Conservation (phyloP, 768 basidiomycete species). For the Amanita phalloides region DNA sequence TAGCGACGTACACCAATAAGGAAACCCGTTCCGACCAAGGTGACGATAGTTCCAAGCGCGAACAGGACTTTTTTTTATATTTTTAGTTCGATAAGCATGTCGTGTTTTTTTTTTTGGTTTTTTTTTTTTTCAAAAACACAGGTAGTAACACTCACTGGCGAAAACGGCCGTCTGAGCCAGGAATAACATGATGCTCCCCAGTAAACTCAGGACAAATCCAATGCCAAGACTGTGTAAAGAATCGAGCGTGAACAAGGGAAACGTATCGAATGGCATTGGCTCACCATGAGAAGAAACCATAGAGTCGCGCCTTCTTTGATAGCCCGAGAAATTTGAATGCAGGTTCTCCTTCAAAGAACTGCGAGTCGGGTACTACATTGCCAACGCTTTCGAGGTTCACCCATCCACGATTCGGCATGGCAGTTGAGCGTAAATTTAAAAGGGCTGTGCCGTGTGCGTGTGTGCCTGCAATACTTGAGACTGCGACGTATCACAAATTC, state of each 20-base stretch:
- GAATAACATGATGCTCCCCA: slow-evolving; percentile 73
- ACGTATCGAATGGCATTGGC: slow-evolving; percentile 12
- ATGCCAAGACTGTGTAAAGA: slow-evolving; percentile 41
- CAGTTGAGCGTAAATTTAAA: background rate
- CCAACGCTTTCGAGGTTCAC: slow-evolving; percentile 70
- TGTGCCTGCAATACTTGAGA: background rate
- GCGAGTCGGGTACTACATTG: slow-evolving; percentile 58
- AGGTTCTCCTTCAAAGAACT: slow-evolving; percentile 83
- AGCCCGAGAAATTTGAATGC: slow-evolving; percentile 76
- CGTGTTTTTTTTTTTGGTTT: no score
- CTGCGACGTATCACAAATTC: background rate
- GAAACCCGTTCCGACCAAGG: slow-evolving; percentile 84
- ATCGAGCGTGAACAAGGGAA: background rate
- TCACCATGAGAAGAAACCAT: slow-evolving; percentile 81
- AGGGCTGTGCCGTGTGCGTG: slow-evolving; percentile 23
- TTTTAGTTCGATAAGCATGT: background rate
- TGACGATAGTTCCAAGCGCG: slow-evolving; percentile 70
- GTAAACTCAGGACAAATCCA: slow-evolving; percentile 72
- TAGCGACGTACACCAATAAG: slow-evolving; percentile 64
- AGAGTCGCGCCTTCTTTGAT: slow-evolving; percentile 70
- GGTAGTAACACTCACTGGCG: slow-evolving; percentile 42
- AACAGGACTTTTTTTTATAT: slow-evolving; percentile 52
- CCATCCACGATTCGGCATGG: slow-evolving; percentile 67
- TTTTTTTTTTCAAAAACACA: no score
- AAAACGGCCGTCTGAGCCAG: slow-evolving; percentile 59